phyloP scores from a whole-genome alignment of 768 basidiomycete species.

The Paxillus rubicundulus region DNA sequence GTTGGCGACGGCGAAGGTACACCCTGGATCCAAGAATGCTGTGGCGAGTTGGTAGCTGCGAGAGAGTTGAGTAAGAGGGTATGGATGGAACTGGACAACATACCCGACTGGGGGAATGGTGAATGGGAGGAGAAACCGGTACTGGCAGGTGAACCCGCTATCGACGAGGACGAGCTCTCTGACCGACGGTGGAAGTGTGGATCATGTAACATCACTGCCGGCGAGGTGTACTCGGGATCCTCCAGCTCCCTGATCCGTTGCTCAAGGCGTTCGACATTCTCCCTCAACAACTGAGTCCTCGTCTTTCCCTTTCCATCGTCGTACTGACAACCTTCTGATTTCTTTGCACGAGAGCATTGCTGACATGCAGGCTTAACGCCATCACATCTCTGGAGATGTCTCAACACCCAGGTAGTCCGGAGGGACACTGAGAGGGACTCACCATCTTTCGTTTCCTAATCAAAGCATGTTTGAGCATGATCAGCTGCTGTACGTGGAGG shows the following conservation, averaged over 20 bases:
- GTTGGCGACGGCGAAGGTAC: conserved; percentile 52
- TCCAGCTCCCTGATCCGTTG: conserved; percentile 71
- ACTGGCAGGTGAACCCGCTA: conserved; percentile 49
- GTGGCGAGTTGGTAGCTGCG: conserved; percentile 48
- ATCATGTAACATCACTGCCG: conserved; percentile 68
- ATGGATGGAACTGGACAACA: conserved; percentile 8
- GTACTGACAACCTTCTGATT: conserved; percentile 71
- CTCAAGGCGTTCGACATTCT: conserved; percentile 73
- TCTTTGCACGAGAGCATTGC: conserved; percentile 77
- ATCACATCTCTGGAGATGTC: conserved; percentile 61
- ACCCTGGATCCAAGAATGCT: conserved; percentile 48
- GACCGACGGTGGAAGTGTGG: conserved; percentile 47
- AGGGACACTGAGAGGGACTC: conserved; percentile 7
- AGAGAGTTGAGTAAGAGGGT: conserved; percentile 7
- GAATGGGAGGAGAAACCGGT: conserved; percentile 54
- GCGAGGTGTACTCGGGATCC: conserved; percentile 66
- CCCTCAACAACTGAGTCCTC: conserved; percentile 73
- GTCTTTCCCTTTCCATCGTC: conserved; percentile 86
- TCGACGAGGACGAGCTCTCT: conserved; percentile 54
- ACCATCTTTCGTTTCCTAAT: conserved; percentile 72
- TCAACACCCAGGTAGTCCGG: conserved; percentile 11
- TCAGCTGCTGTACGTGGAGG: not conserved
- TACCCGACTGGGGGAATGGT: conserved; percentile 56
- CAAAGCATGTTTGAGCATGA: conserved; percentile 13
- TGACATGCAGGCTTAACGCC: conserved; percentile 75